Evolutionary conservation across 306 rosid species (phyloP).

Genomic region (Dryas alaskensis): DNA sequence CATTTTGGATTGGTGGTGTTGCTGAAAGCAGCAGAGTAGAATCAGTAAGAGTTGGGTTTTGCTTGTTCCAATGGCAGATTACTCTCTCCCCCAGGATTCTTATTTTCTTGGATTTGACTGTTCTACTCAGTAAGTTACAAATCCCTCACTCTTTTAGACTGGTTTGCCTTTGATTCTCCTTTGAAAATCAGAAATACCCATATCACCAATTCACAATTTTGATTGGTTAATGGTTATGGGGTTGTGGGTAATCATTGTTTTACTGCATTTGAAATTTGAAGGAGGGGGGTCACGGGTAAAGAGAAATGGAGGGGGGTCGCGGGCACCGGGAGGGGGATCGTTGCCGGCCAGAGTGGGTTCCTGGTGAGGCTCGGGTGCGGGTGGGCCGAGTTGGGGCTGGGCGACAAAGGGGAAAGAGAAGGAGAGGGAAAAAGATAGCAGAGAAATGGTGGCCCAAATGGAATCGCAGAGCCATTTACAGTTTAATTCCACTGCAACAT

Average conservation of each 20-base stretch:
- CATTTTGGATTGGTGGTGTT: background rate
- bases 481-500: too few relatives aligned
- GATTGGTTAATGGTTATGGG: background rate
- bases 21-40: background rate
- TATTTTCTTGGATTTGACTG: constrained; percentile 86
- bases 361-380: too few relatives aligned
- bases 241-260: constrained; percentile 12
- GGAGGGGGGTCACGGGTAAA: too few relatives aligned
- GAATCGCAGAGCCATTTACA: too few relatives aligned
- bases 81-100: constrained; percentile 60
- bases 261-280: background rate
- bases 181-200: constrained; percentile 8
- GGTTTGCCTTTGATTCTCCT: constrained; percentile 1
- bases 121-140: constrained; percentile 74
- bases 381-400: too few relatives aligned
- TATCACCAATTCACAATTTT: constrained; percentile 1
- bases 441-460: too few relatives aligned
- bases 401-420: too few relatives aligned
- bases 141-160: background rate
- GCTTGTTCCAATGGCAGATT: constrained; percentile 54
- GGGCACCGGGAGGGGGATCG: too few relatives aligned
- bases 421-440: too few relatives aligned
- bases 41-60: background rate
- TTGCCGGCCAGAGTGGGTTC: too few relatives aligned
- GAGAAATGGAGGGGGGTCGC: too few relatives aligned